Conservation (phyloP, 1,139 yeast species). For the Hyphopichia buzzinii region DNA sequence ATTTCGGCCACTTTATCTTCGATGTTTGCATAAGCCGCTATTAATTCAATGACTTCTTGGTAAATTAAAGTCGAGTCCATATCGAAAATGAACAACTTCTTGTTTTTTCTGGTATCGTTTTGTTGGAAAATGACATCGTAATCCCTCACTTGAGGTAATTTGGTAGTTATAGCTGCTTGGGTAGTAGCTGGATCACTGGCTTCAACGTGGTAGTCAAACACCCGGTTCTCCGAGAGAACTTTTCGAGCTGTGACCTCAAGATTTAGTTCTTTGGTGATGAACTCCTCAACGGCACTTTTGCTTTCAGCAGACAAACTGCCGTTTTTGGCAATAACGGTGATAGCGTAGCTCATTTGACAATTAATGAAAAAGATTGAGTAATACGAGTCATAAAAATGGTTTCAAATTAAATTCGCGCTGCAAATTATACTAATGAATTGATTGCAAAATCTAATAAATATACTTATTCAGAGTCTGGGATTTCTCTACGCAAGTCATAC, state of each 20-base stretch:
- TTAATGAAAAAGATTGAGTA: no score
- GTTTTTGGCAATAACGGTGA: slow-evolving; percentile 9
- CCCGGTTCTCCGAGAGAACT: slow-evolving; percentile 11
- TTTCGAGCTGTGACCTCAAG: slow-evolving; percentile 5
- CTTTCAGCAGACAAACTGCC: slow-evolving; percentile 1
- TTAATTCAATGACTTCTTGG: slow-evolving; percentile 94
- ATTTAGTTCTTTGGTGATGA: slow-evolving; percentile 10
- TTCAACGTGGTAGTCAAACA: slow-evolving; percentile 12
- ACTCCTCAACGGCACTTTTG: slow-evolving; percentile 4
- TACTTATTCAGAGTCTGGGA: no score
- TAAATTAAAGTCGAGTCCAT: slow-evolving; percentile 97
- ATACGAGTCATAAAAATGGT: no score
- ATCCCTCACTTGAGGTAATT: slow-evolving; percentile 2
- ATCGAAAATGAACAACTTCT: slow-evolving; percentile 81
- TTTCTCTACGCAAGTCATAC: slow-evolving; percentile 32
- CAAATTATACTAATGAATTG: no score
- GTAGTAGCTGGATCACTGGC: slow-evolving; percentile 9
- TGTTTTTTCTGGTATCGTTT: slow-evolving; percentile 36
- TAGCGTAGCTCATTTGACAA: slow-evolving; percentile 4
- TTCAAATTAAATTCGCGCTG: no score
- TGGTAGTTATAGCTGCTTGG: slow-evolving; percentile 7
- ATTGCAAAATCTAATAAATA: no score
- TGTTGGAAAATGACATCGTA: slow-evolving; percentile 39
- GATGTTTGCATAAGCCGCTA: slow-evolving; percentile 58
- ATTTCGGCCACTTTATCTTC: slow-evolving; percentile 48